Evolutionary conservation across 1,284 basidiomycete genomes (phyloP).

Genomic region (Trichosporon inkin): DNA sequence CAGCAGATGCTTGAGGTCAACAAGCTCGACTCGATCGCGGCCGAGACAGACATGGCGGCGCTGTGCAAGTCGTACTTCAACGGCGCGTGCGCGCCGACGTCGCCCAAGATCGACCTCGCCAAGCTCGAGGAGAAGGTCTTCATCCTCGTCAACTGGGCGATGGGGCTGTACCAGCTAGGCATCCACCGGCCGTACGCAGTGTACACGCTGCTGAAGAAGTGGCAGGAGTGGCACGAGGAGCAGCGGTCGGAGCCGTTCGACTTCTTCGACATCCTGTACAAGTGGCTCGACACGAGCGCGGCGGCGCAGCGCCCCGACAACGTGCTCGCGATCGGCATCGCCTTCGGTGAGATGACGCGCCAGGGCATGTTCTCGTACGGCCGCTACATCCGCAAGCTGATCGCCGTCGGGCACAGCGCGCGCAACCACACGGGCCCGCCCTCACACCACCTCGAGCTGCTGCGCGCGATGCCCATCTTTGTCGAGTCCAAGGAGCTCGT

Average conservation of each 20-base stretch:
- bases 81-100: slow-evolving; percentile 34
- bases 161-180: slow-evolving; percentile 76
- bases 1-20: slow-evolving; percentile 70
- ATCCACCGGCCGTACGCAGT: slow-evolving; percentile 78
- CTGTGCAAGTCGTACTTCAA: slow-evolving; percentile 61
- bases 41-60: slow-evolving; percentile 61
- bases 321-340: slow-evolving; percentile 61
- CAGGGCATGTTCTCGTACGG: slow-evolving; percentile 73
- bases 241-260: slow-evolving; percentile 29
- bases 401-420: slow-evolving; percentile 62
- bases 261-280: slow-evolving; percentile 58
- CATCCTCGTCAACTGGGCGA: slow-evolving; percentile 78
- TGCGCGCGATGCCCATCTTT: slow-evolving; percentile 45
- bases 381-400: slow-evolving; percentile 76
- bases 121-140: slow-evolving; percentile 60
- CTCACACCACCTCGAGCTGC: slow-evolving; percentile 40
- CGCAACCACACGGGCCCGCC: slow-evolving; percentile 19
- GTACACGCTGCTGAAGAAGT: slow-evolving; percentile 67
- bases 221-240: slow-evolving; percentile 55
- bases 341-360: slow-evolving; percentile 75
- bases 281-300: slow-evolving; percentile 73
- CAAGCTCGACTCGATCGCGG: slow-evolving; percentile 75
- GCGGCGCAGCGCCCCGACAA: slow-evolving; percentile 61
- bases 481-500: slow-evolving; percentile 41
- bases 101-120: slow-evolving; percentile 52